Base-by-base conservation (phyloP, 768 basidiomycete species). In the Tephrocybe rancida region DNA sequence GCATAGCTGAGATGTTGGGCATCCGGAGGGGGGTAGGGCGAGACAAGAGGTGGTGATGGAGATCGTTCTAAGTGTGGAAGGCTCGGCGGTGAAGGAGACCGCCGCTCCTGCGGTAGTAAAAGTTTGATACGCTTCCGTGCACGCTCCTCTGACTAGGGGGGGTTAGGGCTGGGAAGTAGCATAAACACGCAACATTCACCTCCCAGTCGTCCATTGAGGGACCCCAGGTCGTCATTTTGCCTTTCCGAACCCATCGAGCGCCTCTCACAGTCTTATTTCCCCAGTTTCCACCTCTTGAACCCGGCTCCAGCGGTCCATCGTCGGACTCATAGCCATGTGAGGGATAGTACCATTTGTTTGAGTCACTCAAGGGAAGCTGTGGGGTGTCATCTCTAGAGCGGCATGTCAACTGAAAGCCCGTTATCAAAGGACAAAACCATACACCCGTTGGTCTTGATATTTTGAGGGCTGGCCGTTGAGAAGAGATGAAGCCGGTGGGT, bases 201-300 rank as follows among this genome's bases (percentile, higher is more conserved):
- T 93, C 90, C 87, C 89, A 92, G 54, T 93, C 90, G 30, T 90
- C 90, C 74, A 85, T 83, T 44, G 82, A 80, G 19, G 92, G 90
- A 25, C 90, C 90, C 92, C 92, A 95, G 13, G 86, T 76, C 25
- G 84, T 82, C 54, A 92, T 83, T 70, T 95, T 94, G 42, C 92
- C 90, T 65, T 79, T 82, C 16, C 91, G 82, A 44, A 89, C 78
- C 91, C 91, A 94, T 64, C 91, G 78, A 18, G 89, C 83, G n/a
- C 85, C 86, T 65, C 84, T 84, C 53, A 78, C 70, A 9, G 78
- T 81, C 71, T 95, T 95, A 54, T 85, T 82, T 2, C 92, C 92
- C 90, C 92, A 94, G 60, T 95, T 95, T 30, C 92, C 88, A 39
- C 77, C 73, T 11, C 75, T 75, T 35, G 78, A 70, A 27, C 77